phyloP scores from a whole-genome alignment of 2,329 filamentous ascomycete genomes.

The Rachicladosporium sp. region DNA sequence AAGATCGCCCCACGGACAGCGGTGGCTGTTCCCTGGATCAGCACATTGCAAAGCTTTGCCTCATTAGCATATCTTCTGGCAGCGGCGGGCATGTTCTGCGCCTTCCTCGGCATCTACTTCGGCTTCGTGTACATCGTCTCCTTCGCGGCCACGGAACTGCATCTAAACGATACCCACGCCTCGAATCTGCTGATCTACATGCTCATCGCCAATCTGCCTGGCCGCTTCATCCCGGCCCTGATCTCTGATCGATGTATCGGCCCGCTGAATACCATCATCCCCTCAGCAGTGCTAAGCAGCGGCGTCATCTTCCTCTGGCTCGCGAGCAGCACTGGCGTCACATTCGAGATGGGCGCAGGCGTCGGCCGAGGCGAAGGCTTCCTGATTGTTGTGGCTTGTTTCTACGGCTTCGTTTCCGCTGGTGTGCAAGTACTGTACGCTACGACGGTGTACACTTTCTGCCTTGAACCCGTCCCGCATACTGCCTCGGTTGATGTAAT shows the following conservation, averaged over 20 bases:
- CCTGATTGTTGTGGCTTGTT: slow-evolving; percentile 19
- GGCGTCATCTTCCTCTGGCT: slow-evolving; percentile 41
- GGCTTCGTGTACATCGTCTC: slow-evolving; percentile 23
- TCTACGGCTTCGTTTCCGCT: slow-evolving; percentile 23
- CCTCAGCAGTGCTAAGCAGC: slow-evolving; percentile 32
- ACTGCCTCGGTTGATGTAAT: not conserved
- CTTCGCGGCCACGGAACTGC: slow-evolving; percentile 17
- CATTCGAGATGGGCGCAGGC: slow-evolving; percentile 3
- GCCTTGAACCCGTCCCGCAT: slow-evolving; percentile 5
- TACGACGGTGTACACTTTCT: slow-evolving; percentile 13
- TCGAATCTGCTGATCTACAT: slow-evolving; percentile 22
- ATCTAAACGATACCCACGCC: slow-evolving; percentile 12
- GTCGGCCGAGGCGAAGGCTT: slow-evolving; percentile 4
- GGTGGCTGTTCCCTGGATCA: not conserved
- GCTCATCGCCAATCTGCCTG: slow-evolving; percentile 20
- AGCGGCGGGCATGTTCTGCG: slow-evolving; percentile 19
- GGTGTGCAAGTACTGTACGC: slow-evolving; percentile 22
- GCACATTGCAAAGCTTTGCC: slow-evolving; percentile 4
- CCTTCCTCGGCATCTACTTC: slow-evolving; percentile 23
- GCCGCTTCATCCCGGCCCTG: slow-evolving; percentile 20
- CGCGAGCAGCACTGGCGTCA: slow-evolving; percentile 13
- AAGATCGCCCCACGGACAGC: not conserved
- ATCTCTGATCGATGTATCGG: slow-evolving; percentile 22
- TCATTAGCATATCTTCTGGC: slow-evolving; percentile 14
- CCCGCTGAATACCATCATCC: slow-evolving; percentile 24